phyloP scores from a whole-genome alignment of 768 basidiomycete species.

The Serendipita sp. region DNA sequence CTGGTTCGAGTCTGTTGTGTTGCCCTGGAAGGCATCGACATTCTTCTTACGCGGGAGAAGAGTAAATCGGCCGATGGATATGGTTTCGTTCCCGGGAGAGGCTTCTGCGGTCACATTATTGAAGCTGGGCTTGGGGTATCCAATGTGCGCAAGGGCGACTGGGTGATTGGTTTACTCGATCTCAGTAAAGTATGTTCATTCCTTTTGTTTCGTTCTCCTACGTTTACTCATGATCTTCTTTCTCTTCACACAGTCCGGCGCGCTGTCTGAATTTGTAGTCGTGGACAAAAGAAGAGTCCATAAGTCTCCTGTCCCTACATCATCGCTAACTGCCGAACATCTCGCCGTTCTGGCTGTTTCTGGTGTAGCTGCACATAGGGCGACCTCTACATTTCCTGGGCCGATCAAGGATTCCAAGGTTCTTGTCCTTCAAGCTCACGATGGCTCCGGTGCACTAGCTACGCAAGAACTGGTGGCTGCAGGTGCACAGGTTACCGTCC shows the following conservation, averaged over 20 bases:
- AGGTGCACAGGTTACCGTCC: constrained; percentile 63
- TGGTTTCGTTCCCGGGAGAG: constrained; percentile 74
- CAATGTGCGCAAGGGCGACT: constrained; percentile 58
- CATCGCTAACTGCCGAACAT: constrained; percentile 41
- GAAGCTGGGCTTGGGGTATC: constrained; percentile 70
- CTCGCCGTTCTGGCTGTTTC: constrained; percentile 65
- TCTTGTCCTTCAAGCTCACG: constrained; percentile 60
- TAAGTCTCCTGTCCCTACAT: constrained; percentile 32
- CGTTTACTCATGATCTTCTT: not conserved
- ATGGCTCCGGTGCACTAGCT: constrained; percentile 58
- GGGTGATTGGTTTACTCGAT: constrained; percentile 71
- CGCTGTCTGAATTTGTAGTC: constrained; percentile 75
- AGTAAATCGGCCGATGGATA: constrained; percentile 16
- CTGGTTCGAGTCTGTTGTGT: constrained; percentile 86
- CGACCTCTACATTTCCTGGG: constrained; percentile 47
- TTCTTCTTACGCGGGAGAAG: constrained; percentile 39
- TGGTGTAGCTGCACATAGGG: constrained; percentile 69
- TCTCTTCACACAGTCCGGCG: constrained; percentile 42
- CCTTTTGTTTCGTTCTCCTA: constrained; percentile 10
- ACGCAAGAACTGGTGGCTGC: constrained; percentile 55
- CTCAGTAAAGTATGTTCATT: constrained; percentile 48
- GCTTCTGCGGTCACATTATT: constrained; percentile 69
- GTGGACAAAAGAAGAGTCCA: constrained; percentile 64
- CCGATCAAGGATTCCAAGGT: constrained; percentile 20
- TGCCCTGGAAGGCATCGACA: constrained; percentile 61